Percentiles rank a stretch among this genome's conserved stretches.
Conservation (phyloP, 2,329 filamentous ascomycete genomes). For the Pochonia chlamydosporia region DNA sequence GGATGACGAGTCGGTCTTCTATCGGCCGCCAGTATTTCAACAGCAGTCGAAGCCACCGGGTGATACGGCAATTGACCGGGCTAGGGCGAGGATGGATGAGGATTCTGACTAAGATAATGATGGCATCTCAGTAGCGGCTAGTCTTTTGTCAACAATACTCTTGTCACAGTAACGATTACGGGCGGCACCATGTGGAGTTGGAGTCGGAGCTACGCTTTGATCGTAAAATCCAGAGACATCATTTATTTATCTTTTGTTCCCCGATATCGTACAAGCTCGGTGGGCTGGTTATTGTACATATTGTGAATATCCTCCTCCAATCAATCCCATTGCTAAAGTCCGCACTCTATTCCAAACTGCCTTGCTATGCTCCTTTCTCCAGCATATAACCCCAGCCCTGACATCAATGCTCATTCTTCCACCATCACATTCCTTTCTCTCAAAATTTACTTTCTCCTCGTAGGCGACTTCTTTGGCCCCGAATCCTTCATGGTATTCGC, state of each 20-base stretch:
- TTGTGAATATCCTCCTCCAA: slow-evolving; percentile 14
- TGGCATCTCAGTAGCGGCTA: slow-evolving; percentile 1
- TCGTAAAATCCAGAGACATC: slow-evolving; percentile 17
- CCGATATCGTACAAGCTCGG: slow-evolving; percentile 30
- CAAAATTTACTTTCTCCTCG: slow-evolving; percentile 39
- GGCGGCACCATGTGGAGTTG: slow-evolving; percentile 6
- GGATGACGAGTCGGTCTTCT: slow-evolving; percentile 70
- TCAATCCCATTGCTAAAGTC: not conserved
- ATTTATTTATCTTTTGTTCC: slow-evolving; percentile 16
- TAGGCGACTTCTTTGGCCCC: slow-evolving; percentile 35
- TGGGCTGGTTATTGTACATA: slow-evolving; percentile 28
- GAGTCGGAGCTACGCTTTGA: slow-evolving; percentile 4
- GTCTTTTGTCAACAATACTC: not conserved
- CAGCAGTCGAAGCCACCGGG: slow-evolving; percentile 42
- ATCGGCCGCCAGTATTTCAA: slow-evolving; percentile 56
- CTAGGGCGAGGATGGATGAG: slow-evolving; percentile 53
- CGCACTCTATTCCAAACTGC: not conserved
- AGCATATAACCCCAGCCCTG: no score
- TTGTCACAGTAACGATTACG: slow-evolving; percentile 7
- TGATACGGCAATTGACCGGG: slow-evolving; percentile 55
- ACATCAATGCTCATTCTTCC: no score
- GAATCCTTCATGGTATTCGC: slow-evolving; percentile 27
- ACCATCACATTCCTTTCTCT: not conserved
- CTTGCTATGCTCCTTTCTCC: not conserved
- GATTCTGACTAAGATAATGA: slow-evolving; percentile 41